Evolutionary conservation across 129 eudicot genomes (phyloP), one percentile per base, ranked within the genome.

Genomic region (Glebionis coronaria): DNA sequence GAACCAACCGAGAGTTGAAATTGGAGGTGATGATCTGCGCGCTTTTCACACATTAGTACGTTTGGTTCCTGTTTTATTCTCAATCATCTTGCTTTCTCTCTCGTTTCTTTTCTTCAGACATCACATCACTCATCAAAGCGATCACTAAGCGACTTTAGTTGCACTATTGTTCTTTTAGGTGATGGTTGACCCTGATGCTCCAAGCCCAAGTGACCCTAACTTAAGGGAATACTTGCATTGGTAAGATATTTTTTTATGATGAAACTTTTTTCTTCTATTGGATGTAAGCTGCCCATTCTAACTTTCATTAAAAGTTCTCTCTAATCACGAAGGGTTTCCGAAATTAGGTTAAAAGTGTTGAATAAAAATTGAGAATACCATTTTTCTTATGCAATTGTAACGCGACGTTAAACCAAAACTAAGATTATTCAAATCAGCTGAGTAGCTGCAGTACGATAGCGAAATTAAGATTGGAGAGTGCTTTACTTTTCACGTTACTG

Each of bases 171-270:
- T 74, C 8, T 47, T 66, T 49, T 51, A 90, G 97, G 82, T 90
- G n/a, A 84, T 90, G 97, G 95, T 90, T 66, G 97, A 90, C 61
- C 97, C 97, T 42, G 97, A 90, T 82, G 91, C 97, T 82, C 97
- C 97, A 44, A 90, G 88, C 53, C 97, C 97, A 4, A 86, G 97
- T 76, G 88, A 90, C 64, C 95, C 97, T 21, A 78, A 64, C 71
- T 81, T 86, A 25, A 84, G 87, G 65, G 97, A 90, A 56, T 90
- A 90, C 77, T 78, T 90, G 82, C 95, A 90, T 81, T 90, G 97
- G 97, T 90, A 56, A 9, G 56, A 58, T 49, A 12, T 44, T 68
- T 10, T n/a, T 11, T 65, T 7, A 35, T 35, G 42, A 35, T 35
- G 1, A 35, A 35, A 35, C 42, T 8, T 6, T 5, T 35, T 35